Evolutionary conservation across 768 basidiomycete genomes (phyloP), one percentile per base, ranked within the genome.

Genomic region (Lyophyllum decastes): DNA sequence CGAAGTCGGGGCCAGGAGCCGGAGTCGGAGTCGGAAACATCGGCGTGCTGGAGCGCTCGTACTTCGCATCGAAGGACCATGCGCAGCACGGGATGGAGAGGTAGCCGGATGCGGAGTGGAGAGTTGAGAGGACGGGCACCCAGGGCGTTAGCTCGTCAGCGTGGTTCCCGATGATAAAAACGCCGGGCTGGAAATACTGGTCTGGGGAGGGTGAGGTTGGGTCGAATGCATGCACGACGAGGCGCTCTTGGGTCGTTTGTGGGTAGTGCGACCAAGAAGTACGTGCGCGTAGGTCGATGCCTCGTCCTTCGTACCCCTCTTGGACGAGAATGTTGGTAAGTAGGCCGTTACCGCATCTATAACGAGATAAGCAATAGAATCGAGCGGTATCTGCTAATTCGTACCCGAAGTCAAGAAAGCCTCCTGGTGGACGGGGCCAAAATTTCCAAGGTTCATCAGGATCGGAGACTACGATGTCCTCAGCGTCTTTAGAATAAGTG

Each of bases 131-230:
- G 1, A 97, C 81, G 0, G 96, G 93, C 0, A 94, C 70, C 95
- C 95, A 98, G 0, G 96, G 96, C 22, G 95, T 95, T 17, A 98
- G 78, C 64, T 98, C 96, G 73, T 98, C 96, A 0, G 95, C 90
- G 70, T 98, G 96, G 73, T 98, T 98, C 9, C 92, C 94, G 49
- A 98, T 90, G 56, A 98, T 73, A 73, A 97, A 98, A 2, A 78
- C 72, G 0, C 79, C 84, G 0, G 76, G 74, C 19, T 64, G 69
- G 65, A 78, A 68, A 59, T 71, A 77, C 10, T 60, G 60, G 38
- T 61, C 46, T 0, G 54, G 47, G n/a, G 61, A 59, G 7, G 55
- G 35, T 17, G 63, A 26, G 21, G 70, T 81, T 0, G 94, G 93
- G 62, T 95, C 82, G 62, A 97, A 82, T 0, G 92, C 81, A 60